Percentiles rank a stretch among this genome's conserved stretches.
Conservation (phyloP, 805 yeast species). For the Saturnispora diversa region DNA sequence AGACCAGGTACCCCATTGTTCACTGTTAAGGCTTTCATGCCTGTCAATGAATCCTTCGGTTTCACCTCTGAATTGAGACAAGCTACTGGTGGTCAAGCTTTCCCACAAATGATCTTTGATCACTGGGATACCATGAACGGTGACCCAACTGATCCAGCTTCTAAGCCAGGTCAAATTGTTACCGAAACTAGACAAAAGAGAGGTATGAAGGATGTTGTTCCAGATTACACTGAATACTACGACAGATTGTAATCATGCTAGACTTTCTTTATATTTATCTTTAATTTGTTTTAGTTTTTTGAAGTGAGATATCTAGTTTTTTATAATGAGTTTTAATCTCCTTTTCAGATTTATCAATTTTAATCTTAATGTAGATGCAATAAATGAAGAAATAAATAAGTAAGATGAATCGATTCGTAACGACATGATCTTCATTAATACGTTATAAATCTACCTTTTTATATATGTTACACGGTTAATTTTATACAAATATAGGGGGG, state of each 20-base stretch:
- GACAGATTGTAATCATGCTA: conserved; percentile 61
- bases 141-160: conserved; percentile 83
- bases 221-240: conserved; percentile 99
- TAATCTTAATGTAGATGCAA: neutral
- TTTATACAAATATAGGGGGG: too few relatives aligned
- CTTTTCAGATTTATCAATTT: conserved; percentile 5
- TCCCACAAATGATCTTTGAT: conserved; percentile 99
- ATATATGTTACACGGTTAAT: too few relatives aligned
- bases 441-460: too few relatives aligned
- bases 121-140: conserved; percentile 92
- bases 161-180: conserved; percentile 57
- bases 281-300: conserved; percentile 16
- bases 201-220: conserved; percentile 95
- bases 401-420: too few relatives aligned
- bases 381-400: too few relatives aligned
- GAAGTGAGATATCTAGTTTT: conserved; percentile 11
- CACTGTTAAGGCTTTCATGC: conserved; percentile 99
- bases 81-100: conserved; percentile 99
- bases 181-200: conserved; percentile 76
- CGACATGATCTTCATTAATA: too few relatives aligned
- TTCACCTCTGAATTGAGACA: conserved; percentile 99
- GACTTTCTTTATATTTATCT: conserved; percentile 6
- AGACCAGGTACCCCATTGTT: conserved; percentile 99
- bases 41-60: conserved; percentile 99
- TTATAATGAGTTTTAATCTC: conserved; percentile 7